Conservation (phyloP, 2,329 filamentous ascomycete genomes). For the Aspergillus candidus region DNA sequence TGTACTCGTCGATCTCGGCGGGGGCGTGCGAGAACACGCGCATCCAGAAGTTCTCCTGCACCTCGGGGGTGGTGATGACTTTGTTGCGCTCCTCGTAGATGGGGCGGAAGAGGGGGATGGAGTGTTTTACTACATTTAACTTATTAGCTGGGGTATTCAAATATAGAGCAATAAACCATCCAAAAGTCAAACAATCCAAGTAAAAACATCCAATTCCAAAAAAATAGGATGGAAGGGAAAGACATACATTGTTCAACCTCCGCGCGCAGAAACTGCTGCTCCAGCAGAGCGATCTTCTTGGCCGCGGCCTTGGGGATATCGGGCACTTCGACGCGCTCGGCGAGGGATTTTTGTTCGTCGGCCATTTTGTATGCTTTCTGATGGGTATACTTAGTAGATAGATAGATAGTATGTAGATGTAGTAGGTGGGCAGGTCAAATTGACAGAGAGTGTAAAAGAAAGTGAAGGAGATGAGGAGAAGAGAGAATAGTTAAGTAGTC, state of each 20-base stretch:
- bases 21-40: conserved; percentile 85
- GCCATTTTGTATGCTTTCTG: neutral
- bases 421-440: neutral
- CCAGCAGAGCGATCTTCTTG: conserved; percentile 65
- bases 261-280: conserved; percentile 76
- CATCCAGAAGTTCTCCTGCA: conserved; percentile 73
- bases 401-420: neutral
- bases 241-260: conserved; percentile 70
- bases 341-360: conserved; percentile 25
- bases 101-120: conserved; percentile 60
- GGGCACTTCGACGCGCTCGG: conserved; percentile 31
- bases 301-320: conserved; percentile 43
- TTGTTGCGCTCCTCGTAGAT: conserved; percentile 72
- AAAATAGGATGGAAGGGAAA: conserved; percentile 30
- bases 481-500: neutral
- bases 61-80: conserved; percentile 60
- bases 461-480: neutral
- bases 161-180: neutral
- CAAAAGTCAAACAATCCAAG: neutral
- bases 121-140: conserved; percentile 63
- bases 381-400: no score
- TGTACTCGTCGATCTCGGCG: conserved; percentile 77
- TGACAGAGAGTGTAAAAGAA: neutral
- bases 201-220: no score
- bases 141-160: neutral